phyloP scores from a whole-genome alignment of 2,329 filamentous ascomycete genomes.

The Atkinsonella hypoxylon region DNA sequence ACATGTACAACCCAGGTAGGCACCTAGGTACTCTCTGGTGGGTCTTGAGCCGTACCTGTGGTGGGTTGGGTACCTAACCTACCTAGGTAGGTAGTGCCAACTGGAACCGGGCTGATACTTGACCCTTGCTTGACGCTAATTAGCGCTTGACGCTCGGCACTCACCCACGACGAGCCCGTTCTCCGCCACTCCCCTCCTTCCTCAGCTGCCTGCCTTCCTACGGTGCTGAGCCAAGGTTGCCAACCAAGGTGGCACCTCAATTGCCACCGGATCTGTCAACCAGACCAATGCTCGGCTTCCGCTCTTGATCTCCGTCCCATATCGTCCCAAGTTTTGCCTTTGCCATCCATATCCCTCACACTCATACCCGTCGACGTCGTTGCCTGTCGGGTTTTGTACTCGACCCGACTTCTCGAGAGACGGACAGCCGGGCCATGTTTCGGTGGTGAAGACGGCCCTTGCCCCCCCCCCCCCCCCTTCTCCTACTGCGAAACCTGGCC shows the following conservation, averaged over 20 bases:
- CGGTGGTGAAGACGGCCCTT: constrained; percentile 1
- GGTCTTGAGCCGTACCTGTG: not conserved
- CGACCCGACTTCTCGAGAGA: not conserved
- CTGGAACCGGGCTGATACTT: too few relatives aligned
- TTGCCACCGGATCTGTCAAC: constrained; percentile 5
- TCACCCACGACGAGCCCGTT: not conserved
- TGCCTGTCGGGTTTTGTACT: not conserved
- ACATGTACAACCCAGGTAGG: too few relatives aligned
- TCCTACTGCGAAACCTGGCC: constrained; percentile 1
- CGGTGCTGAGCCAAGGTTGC: too few relatives aligned
- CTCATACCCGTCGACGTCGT: not conserved
- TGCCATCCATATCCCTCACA: not conserved
- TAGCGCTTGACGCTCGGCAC: not conserved
- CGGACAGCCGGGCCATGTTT: constrained; percentile 2
- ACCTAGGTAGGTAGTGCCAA: not conserved
- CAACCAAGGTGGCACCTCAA: not conserved
- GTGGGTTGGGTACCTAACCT: not conserved
- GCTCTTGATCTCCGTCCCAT: not conserved
- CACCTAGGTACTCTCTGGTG: too few relatives aligned
- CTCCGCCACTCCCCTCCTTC: not conserved
- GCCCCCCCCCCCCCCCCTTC: too few relatives aligned
- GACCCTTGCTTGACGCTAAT: too few relatives aligned
- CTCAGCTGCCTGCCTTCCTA: not conserved
- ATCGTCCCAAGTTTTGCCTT: not conserved
- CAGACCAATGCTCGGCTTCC: not conserved